These are phyloP conservation scores for Alternaria atra DNA, from an alignment of 2,329 filamentous ascomycete species.

Conservation along the genomic window DNA sequence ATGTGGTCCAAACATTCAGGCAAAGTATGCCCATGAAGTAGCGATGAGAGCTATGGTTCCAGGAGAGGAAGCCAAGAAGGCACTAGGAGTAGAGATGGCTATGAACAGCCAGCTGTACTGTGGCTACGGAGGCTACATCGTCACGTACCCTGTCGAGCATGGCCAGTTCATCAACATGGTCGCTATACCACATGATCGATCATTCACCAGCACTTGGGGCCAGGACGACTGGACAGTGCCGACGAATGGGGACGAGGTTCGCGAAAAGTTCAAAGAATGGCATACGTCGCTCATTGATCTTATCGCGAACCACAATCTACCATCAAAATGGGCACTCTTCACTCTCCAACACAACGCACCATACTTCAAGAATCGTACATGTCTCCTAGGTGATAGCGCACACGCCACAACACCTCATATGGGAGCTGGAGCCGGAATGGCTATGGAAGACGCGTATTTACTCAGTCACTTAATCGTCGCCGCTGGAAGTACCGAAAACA, in stretches of 20 bases:
- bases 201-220: slow-evolving; percentile 13
- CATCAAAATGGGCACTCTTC: slow-evolving; percentile 63
- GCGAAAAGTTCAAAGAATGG: slow-evolving; percentile 25
- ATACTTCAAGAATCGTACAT: slow-evolving; percentile 54
- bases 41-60: slow-evolving; percentile 69
- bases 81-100: slow-evolving; percentile 59
- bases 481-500: slow-evolving; percentile 9
- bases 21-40: slow-evolving; percentile 64
- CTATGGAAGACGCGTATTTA: slow-evolving; percentile 62
- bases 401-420: slow-evolving; percentile 63
- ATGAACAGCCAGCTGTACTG: slow-evolving; percentile 64
- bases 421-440: slow-evolving; percentile 63
- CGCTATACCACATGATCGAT: slow-evolving; percentile 21
- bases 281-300: slow-evolving; percentile 24
- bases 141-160: slow-evolving; percentile 68
- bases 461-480: slow-evolving; percentile 50
- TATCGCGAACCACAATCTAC: slow-evolving; percentile 18
- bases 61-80: slow-evolving; percentile 60
- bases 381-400: slow-evolving; percentile 64
- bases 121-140: slow-evolving; percentile 64
- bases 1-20: slow-evolving; percentile 57
- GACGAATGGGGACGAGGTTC: slow-evolving; percentile 27
- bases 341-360: slow-evolving; percentile 57
- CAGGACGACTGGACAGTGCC: slow-evolving; percentile 30
- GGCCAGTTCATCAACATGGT: slow-evolving; percentile 63